Percentiles rank a stretch among this genome's conserved stretches.
Conservation (phyloP, 108 stramenopile species). For the Pinguiococcus pyrenoidosus region DNA sequence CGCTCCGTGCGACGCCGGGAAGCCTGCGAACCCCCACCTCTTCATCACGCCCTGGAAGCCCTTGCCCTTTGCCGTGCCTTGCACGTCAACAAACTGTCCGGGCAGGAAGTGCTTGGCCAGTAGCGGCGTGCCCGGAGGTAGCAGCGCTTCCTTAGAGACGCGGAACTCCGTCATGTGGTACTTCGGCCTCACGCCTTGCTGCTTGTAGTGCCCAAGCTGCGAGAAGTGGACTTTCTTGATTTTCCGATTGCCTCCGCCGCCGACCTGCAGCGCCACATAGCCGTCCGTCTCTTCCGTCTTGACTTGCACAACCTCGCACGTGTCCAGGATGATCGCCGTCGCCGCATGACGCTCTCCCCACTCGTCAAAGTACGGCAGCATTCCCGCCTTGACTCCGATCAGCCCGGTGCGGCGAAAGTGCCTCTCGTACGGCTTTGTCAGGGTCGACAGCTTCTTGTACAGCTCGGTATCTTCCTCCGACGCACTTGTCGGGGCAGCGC, state of each 20-base stretch:
- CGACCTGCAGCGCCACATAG: constrained; percentile 71
- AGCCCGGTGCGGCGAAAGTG: constrained; percentile 41
- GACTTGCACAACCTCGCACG: constrained; percentile 61
- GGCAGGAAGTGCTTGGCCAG: constrained; percentile 89
- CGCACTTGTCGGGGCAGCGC: too few relatives aligned
- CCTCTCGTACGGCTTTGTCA: too few relatives aligned
- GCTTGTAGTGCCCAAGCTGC: constrained; percentile 19
- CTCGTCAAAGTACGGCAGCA: constrained; percentile 87
- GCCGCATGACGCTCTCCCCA: constrained; percentile 87
- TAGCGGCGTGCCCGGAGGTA: constrained; percentile 61
- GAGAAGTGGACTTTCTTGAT: constrained; percentile 8
- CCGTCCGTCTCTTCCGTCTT: constrained; percentile 63
- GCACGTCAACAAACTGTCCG: constrained; percentile 87
- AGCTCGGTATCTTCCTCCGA: too few relatives aligned
- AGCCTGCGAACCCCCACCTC: constrained; percentile 77
- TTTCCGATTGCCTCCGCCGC: constrained; percentile 78
- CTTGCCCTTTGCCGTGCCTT: constrained; percentile 82
- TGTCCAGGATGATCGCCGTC: constrained; percentile 80
- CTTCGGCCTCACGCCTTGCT: constrained; percentile 7
- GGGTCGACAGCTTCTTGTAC: too few relatives aligned
- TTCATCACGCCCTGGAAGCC: constrained; percentile 97
- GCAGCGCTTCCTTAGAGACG: constrained; percentile 46
- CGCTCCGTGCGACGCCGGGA: constrained; percentile 85
- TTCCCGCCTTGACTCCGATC: constrained; percentile 86
- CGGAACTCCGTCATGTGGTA: constrained; percentile 31